phyloP scores from a whole-genome alignment of 495 filamentous ascomycete species.

The Aspergillus coremiiformis region DNA sequence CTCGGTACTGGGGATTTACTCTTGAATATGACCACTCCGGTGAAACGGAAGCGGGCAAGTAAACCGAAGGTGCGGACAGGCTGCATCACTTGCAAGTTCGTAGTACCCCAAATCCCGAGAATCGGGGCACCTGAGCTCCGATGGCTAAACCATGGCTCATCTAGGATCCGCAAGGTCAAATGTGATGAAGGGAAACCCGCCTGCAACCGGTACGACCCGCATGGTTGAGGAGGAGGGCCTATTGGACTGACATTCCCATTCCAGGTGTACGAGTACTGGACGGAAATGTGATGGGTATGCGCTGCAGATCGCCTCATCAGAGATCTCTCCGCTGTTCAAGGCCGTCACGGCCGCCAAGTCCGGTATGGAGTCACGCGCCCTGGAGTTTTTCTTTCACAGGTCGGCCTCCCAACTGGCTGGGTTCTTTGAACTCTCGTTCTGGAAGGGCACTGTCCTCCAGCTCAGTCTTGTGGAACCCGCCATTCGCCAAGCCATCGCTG shows the following conservation, averaged over 20 bases:
- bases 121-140: too few species aligned
- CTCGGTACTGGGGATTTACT: too few species aligned
- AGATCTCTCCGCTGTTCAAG: conserved; percentile 1
- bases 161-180: conserved; percentile 22
- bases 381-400: conserved; percentile 14
- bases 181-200: conserved; percentile 27
- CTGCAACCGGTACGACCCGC: conserved; percentile 12
- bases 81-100: conserved; percentile 32
- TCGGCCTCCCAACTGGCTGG: conserved; percentile 50
- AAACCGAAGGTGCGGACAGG: conserved; percentile 22
- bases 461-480: conserved; percentile 52
- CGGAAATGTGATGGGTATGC: conserved; percentile 31
- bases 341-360: conserved; percentile 5
- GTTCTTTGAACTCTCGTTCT: conserved; percentile 54
- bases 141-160: not conserved
- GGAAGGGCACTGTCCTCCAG: conserved; percentile 46
- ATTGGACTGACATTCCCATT: not conserved
- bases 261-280: conserved; percentile 29
- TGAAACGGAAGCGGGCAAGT: conserved; percentile 12
- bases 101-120: not conserved
- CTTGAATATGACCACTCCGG: not conserved
- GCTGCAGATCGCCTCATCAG: not conserved
- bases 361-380: conserved; percentile 7
- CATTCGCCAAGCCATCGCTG: conserved; percentile 56
- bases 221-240: not conserved